These are phyloP conservation scores for Adansonia rubrostipa DNA, from an alignment of 441 rosid species.

Conservation along the genomic window DNA sequence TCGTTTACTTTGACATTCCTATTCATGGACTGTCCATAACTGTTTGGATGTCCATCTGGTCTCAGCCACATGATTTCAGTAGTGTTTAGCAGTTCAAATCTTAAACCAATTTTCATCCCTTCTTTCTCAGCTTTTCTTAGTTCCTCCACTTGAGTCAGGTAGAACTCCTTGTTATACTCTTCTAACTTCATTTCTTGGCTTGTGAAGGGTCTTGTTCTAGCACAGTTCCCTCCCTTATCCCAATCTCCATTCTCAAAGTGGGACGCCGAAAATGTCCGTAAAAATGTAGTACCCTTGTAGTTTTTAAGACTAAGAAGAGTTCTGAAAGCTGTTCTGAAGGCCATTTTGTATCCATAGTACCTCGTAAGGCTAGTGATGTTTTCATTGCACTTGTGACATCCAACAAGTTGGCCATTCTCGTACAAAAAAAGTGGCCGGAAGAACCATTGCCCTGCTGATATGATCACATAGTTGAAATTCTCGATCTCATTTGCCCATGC, in stretches of 20 bases:
- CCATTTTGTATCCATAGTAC: constrained; percentile 65
- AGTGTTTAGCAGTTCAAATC: constrained; percentile 53
- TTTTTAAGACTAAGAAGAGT: constrained; percentile 44
- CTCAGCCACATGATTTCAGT: constrained; percentile 72
- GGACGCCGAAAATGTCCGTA: constrained; percentile 71
- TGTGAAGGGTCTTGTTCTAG: constrained; percentile 57
- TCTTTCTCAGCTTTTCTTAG: constrained; percentile 52
- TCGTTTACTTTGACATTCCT: constrained; percentile 52
- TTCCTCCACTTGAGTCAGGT: constrained; percentile 64
- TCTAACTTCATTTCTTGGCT: constrained; percentile 49
- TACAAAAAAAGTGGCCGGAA: constrained; percentile 60
- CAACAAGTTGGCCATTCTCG: constrained; percentile 47
- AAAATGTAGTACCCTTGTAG: constrained; percentile 53
- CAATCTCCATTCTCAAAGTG: constrained; percentile 77
- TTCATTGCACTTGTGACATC: constrained; percentile 57
- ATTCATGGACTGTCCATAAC: constrained; percentile 48
- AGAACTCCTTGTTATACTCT: constrained; percentile 52
- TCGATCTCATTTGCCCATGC: constrained; percentile 58
- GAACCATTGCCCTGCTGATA: constrained; percentile 89
- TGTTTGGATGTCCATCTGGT: constrained; percentile 82
- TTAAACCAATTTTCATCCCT: constrained; percentile 46
- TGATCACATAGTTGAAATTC: constrained; percentile 60
- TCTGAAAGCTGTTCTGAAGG: constrained; percentile 59
- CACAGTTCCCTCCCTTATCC: constrained; percentile 69
- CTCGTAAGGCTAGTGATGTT: constrained; percentile 44